Evolutionary conservation across 352 stramenopile species (phyloP).

Genomic region (Phytopythium helicoides): DNA sequence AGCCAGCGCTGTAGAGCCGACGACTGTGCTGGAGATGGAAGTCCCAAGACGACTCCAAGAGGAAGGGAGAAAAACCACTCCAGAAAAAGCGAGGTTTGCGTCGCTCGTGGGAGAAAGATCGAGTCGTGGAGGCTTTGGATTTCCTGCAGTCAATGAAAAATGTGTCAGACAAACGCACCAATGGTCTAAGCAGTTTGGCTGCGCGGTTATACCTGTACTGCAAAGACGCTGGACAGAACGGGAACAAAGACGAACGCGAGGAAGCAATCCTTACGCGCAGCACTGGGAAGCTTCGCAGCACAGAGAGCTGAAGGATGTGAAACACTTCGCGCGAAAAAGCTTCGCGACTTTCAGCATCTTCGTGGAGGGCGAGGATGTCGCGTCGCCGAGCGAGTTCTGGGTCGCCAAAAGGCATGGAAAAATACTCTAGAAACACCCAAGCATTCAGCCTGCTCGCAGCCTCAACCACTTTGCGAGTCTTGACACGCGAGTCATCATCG

Average conservation of each 20-base stretch:
- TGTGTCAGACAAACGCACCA: background rate
- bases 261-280: slow-evolving; percentile 32
- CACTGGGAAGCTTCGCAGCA: slow-evolving; percentile 47
- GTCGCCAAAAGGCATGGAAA: slow-evolving; percentile 77
- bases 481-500: slow-evolving; percentile 49
- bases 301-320: slow-evolving; percentile 36
- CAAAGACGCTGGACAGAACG: slow-evolving; percentile 75
- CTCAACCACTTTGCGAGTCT: slow-evolving; percentile 35
- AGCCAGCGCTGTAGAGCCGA: slow-evolving; percentile 81
- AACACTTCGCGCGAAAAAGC: slow-evolving; percentile 55
- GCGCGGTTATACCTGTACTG: slow-evolving; percentile 82
- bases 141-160: slow-evolving; percentile 29
- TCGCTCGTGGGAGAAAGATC: slow-evolving; percentile 53
- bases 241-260: slow-evolving; percentile 71
- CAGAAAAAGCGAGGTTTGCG: slow-evolving; percentile 62
- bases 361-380: slow-evolving; percentile 63
- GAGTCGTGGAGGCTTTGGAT: slow-evolving; percentile 56
- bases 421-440: slow-evolving; percentile 78
- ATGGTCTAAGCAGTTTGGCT: background rate
- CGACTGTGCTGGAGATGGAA: slow-evolving; percentile 60
- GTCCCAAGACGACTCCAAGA: slow-evolving; percentile 46
- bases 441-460: slow-evolving; percentile 45
- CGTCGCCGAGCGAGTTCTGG: slow-evolving; percentile 49
- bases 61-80: slow-evolving; percentile 84
- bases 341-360: slow-evolving; percentile 52